Conservation (phyloP, 2,329 filamentous ascomycete species). For the Colletotrichum sp. region DNA sequence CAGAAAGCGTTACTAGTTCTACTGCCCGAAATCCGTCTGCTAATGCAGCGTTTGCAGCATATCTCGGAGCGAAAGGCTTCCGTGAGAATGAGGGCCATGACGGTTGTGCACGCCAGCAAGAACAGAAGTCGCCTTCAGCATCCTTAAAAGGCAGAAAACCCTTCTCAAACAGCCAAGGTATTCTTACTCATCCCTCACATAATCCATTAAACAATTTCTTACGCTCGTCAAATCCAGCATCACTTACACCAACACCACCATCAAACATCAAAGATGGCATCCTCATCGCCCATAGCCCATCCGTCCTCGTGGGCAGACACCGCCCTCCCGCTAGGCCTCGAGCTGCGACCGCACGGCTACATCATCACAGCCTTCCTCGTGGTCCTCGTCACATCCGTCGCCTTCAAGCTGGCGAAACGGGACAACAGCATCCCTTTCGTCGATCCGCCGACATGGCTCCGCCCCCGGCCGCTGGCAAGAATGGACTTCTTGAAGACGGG, state of each 20-base stretch:
- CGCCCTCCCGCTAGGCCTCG: neutral
- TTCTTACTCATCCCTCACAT: neutral
- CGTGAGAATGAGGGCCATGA: neutral
- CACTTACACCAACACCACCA: neutral
- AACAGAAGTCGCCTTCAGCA: neutral
- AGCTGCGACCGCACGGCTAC: neutral
- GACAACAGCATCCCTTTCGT: neutral
- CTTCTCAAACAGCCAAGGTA: neutral
- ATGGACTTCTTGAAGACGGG: neutral
- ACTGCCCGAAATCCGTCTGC: neutral
- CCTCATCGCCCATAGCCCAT: neutral
- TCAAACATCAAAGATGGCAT: neutral
- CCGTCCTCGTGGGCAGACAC: neutral
- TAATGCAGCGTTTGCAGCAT: rapidly evolving
- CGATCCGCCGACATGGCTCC: neutral
- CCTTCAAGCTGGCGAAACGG: neutral
- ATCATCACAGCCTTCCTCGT: neutral
- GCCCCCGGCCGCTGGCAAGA: neutral
- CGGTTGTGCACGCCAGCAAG: neutral
- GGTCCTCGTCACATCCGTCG: neutral
- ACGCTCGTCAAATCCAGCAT: neutral
- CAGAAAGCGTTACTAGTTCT: neutral
- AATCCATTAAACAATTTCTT: too few relatives aligned
- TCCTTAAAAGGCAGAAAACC: neutral
- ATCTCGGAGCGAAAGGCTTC: neutral